These are phyloP conservation scores for Cladosporium halotolerans DNA, from an alignment of 2,329 filamentous ascomycete species.

Conservation along the genomic window DNA sequence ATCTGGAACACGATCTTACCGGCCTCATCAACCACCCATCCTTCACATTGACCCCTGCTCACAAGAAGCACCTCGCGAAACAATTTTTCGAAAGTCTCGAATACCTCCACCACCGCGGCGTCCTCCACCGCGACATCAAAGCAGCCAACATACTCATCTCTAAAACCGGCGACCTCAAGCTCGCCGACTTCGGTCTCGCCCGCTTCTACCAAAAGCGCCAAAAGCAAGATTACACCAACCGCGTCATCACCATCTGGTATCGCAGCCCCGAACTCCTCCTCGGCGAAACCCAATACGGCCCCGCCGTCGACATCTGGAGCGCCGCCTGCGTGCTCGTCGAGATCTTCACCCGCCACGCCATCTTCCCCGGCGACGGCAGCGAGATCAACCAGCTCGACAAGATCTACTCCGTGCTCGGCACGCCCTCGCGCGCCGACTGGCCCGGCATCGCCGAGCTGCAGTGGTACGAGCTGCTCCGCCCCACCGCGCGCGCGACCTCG, in stretches of 20 bases:
- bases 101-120: constrained; percentile 87
- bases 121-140: constrained; percentile 95
- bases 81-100: constrained; percentile 92
- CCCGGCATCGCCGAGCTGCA: constrained; percentile 87
- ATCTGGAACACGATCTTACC: constrained; percentile 91
- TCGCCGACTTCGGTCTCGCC: constrained; percentile 92
- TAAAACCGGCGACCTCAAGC: constrained; percentile 81
- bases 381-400: constrained; percentile 95
- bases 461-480: constrained; percentile 90
- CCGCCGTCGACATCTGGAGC: constrained; percentile 92
- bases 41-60: constrained; percentile 74
- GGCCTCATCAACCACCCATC: constrained; percentile 90
- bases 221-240: constrained; percentile 93
- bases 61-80: constrained; percentile 87
- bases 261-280: constrained; percentile 83
- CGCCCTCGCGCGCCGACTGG: constrained; percentile 79
- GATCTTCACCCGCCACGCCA: constrained; percentile 87
- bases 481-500: constrained; percentile 64
- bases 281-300: constrained; percentile 84
- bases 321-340: constrained; percentile 95
- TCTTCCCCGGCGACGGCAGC: constrained; percentile 92
- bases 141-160: constrained; percentile 95
- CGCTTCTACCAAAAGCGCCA: constrained; percentile 92
- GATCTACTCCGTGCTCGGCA: constrained; percentile 89
- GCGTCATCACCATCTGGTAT: constrained; percentile 99